phyloP scores from a whole-genome alignment of 2,329 filamentous ascomycete genomes.

The Clathrospora elynae region DNA sequence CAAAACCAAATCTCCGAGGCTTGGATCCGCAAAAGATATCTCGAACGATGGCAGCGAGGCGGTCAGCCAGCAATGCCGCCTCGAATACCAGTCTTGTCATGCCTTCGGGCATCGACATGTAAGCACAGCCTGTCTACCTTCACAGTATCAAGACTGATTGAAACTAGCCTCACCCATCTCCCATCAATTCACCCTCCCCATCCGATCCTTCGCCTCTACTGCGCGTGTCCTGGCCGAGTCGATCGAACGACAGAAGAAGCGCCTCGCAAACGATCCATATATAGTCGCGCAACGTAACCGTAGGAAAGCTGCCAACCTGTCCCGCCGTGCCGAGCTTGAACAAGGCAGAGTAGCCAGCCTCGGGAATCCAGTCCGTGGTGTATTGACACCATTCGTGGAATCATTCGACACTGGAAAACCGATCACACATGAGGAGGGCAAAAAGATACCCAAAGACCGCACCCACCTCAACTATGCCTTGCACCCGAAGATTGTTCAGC shows the following conservation, averaged over 20 bases:
- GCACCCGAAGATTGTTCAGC: constrained; percentile 67
- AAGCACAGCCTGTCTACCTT: constrained; percentile 1
- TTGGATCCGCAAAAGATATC: constrained; percentile 25
- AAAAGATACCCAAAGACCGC: constrained; percentile 35
- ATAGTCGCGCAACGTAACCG: constrained; percentile 79
- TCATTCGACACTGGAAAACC: constrained; percentile 70
- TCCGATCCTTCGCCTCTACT: constrained; percentile 65
- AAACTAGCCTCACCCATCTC: constrained; percentile 26
- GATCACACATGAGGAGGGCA: constrained; percentile 22
- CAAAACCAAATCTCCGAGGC: constrained; percentile 9
- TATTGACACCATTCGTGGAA: constrained; percentile 79
- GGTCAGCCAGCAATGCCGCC: constrained; percentile 51
- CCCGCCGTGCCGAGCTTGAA: constrained; percentile 72
- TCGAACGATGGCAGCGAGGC: constrained; percentile 7
- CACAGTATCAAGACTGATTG: not conserved
- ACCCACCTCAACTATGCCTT: constrained; percentile 77
- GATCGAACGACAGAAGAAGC: constrained; percentile 57
- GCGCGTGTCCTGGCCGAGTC: constrained; percentile 63
- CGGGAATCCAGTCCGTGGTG: constrained; percentile 80
- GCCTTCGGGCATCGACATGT: constrained; percentile 52
- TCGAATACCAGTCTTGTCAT: constrained; percentile 52
- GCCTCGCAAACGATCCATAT: constrained; percentile 79
- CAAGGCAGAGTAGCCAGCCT: constrained; percentile 66
- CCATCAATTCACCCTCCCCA: constrained; percentile 57
- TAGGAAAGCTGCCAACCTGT: constrained; percentile 80